Evolutionary conservation across 2,329 filamentous ascomycete species (phyloP).

Genomic region (Blastomyces gilchristii): DNA sequence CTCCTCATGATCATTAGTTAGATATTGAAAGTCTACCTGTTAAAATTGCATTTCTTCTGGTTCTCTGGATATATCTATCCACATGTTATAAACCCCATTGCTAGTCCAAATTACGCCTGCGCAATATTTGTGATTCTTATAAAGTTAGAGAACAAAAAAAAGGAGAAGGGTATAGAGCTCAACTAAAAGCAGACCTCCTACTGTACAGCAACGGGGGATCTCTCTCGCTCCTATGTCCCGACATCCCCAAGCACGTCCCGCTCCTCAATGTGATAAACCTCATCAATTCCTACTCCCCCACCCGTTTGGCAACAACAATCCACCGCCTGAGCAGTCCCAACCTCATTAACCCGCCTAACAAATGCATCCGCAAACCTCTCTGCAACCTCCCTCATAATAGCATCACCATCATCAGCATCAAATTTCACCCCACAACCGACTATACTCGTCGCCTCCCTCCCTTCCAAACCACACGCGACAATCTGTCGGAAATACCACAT

Average conservation of each 20-base stretch:
- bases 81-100: neutral
- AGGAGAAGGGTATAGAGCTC: neutral
- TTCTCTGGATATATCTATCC: neutral
- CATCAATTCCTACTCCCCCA: slow-evolving; percentile 30
- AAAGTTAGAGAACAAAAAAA: neutral
- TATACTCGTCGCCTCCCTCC: slow-evolving; percentile 68
- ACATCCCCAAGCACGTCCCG: slow-evolving; percentile 21
- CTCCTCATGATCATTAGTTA: neutral
- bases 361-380: slow-evolving; percentile 29
- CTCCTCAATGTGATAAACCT: slow-evolving; percentile 30
- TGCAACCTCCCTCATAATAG: slow-evolving; percentile 31
- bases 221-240: neutral
- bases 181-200: neutral
- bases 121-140: neutral
- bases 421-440: slow-evolving; percentile 37
- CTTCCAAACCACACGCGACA: slow-evolving; percentile 79
- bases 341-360: slow-evolving; percentile 29
- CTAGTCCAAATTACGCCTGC: neutral
- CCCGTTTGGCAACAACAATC: slow-evolving; percentile 19
- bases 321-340: neutral
- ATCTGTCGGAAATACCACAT: slow-evolving; percentile 64
- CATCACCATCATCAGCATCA: slow-evolving; percentile 39
- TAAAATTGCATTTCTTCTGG: neutral
- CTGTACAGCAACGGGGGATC: neutral
- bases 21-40: neutral